Base-by-base conservation (phyloP, 2,329 filamentous ascomycete genomes). In the Xylaria sp. region DNA sequence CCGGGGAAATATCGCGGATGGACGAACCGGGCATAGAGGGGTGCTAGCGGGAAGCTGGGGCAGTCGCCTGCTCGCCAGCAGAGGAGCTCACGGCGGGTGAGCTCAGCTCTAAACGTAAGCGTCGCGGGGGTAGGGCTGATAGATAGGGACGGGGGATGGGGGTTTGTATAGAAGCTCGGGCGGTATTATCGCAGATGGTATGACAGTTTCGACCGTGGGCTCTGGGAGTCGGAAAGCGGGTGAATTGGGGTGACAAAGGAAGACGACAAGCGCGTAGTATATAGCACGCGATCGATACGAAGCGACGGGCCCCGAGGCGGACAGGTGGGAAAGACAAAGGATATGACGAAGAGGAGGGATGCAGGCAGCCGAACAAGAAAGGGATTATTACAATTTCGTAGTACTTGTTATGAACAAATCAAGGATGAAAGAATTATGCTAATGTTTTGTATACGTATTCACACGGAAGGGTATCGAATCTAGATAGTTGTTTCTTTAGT, bases 11-110 rank as follows among this genome's bases (percentile, higher is more conserved):
- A 55, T 69, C 66, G 64, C 67, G 66, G 63, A 58, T 59, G 50
- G 66, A 71, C 68, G 69, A 69, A 71, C 68, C 66, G 69, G 67
- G 66, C 69, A 70, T 71, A 69, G 67, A 68, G 62, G 60, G 62
- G 62, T 59, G 60, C 60, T 66, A 64, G 54, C 50, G 54, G 55
- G 53, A 57, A 52, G 59, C 66, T 63, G 63, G 66, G 63, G 63
- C 65, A 68, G 67, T 69, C 61, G 63, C 68, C 68, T 70, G 67
- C 68, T 65, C 62, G 56, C 66, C 66, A 67, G 67, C 67, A 63
- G 64, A 68, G 59, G 66, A 67, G 66, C 67, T 68, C 67, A 34
- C n/a, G n/a, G 57, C 46, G 48, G 34, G 44, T 43, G 63, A 65
- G 62, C 65, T 66, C 64, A 46, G 52, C 56, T 63, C 52, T 51